Evolutionary conservation across 2,329 filamentous ascomycete genomes (phyloP), one percentile per base, ranked within the genome.

Genomic region (Lachnellula arida): DNA sequence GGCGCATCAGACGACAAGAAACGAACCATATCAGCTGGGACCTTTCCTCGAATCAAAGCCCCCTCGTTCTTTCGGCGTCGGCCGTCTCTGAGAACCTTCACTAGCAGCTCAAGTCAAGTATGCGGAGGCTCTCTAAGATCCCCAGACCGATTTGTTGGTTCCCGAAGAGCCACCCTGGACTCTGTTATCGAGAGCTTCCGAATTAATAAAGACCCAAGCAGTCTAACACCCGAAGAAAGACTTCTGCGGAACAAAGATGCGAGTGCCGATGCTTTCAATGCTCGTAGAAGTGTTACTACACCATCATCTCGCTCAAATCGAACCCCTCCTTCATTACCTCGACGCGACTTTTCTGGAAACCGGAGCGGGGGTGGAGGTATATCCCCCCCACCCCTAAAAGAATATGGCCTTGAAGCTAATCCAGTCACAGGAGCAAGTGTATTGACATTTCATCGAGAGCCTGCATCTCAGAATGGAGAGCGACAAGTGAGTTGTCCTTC

Each of bases 81-180:
- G 3, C 63, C 65, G 15, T 59, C 59, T 8, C 51, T 66, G 19
- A 62, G 58, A 50, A 54, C 46, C 14, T 59, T 59, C 22, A 51
- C 60, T 25, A 53, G 46, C 6, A 56, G 58, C 17, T 52, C 59
- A 12, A 65, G 52, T 17, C 55, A 51, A 53, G 17, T 63, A 60
- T 1, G 9, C 9, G 47, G 46, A 2, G 51, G 59, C 12, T 66
- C 63, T n/a, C 28, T 63, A 11, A 57, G 60, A 50, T 58, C 74
- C 11, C 78, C 78, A 22, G 84, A 87, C 68, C 77, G 85, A 28
- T 87, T 86, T 65, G 77, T 87, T 46, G 75, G 80, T 34, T 65
- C 65, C 51, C 73, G 78, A 48, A 73, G 74, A 49, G 72, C 72
- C 47, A 68, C 70, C 5, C 70, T 72, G 22, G 63, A 71, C 37